Percentiles rank a stretch among this genome's conserved stretches.
Evolutionary conservation across 2,329 filamentous ascomycete genomes (phyloP).

Genomic region (Scedosporium apiospermum): DNA sequence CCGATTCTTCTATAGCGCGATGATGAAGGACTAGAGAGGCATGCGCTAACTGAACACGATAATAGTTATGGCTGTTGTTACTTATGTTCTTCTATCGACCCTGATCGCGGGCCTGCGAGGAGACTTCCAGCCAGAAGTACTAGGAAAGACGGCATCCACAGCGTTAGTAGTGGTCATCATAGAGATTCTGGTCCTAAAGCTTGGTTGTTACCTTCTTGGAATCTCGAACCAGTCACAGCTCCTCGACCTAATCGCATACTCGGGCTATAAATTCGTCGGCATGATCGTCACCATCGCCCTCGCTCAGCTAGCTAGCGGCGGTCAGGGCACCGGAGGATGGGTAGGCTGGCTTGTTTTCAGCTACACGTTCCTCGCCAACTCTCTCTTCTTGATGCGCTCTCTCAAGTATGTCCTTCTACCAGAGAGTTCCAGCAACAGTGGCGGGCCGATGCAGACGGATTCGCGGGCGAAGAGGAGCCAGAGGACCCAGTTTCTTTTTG

Average conservation of each 20-base stretch:
- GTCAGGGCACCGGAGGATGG: slow-evolving; percentile 78
- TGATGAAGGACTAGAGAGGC: background rate
- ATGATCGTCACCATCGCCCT: slow-evolving; percentile 82
- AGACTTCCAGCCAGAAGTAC: slow-evolving; percentile 85
- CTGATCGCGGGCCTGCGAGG: slow-evolving; percentile 83
- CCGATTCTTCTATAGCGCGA: background rate
- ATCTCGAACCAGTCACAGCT: slow-evolving; percentile 93
- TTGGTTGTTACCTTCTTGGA: slow-evolving; percentile 86
- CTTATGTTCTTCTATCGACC: slow-evolving; percentile 90
- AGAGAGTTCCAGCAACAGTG: slow-evolving; percentile 59
- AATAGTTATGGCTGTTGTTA: slow-evolving; percentile 85
- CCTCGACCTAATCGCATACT: slow-evolving; percentile 89
- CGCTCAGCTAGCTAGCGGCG: slow-evolving; percentile 67
- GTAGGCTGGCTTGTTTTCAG: slow-evolving; percentile 80
- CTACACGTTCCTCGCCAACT: slow-evolving; percentile 90
- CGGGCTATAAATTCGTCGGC: slow-evolving; percentile 96
- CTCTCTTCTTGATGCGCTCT: slow-evolving; percentile 89
- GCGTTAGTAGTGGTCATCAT: slow-evolving; percentile 75
- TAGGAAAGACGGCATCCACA: slow-evolving; percentile 80
- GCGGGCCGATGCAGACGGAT: slow-evolving; percentile 57
- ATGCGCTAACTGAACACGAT: background rate
- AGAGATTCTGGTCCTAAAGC: slow-evolving; percentile 82
- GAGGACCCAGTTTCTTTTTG: slow-evolving; percentile 83
- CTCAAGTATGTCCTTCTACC: slow-evolving; percentile 92
- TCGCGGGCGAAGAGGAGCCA: slow-evolving; percentile 79